Percentiles rank a stretch among this genome's conserved stretches.
Conservation (phyloP, 495 filamentous ascomycete species). For the Penicillium longicatenatum region DNA sequence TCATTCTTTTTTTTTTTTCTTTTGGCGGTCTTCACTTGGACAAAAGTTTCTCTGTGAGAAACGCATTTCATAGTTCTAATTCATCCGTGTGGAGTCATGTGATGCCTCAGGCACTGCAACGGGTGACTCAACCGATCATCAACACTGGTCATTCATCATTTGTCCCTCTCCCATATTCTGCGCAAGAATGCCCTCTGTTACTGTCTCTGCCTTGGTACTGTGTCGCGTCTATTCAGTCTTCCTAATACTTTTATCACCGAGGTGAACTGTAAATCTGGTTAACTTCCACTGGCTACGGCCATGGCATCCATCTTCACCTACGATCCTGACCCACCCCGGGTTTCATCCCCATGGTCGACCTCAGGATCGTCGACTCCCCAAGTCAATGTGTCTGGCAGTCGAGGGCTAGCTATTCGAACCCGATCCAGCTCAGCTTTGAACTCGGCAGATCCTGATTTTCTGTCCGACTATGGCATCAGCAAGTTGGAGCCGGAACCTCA, state of each 20-base stretch:
- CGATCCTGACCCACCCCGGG: slow-evolving; percentile 81
- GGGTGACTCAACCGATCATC: slow-evolving; percentile 22
- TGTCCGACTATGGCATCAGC: slow-evolving; percentile 71
- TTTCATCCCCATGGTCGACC: slow-evolving; percentile 85
- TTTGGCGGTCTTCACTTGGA: slow-evolving; percentile 1
- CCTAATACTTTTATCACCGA: slow-evolving; percentile 20
- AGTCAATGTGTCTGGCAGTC: slow-evolving; percentile 20
- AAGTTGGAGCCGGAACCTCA: slow-evolving; percentile 90
- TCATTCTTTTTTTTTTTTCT: background rate
- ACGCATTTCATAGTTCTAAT: background rate
- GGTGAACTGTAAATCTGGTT: slow-evolving; percentile 4
- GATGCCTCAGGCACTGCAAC: slow-evolving; percentile 24
- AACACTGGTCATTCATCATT: slow-evolving; percentile 1
- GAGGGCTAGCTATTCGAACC: slow-evolving; percentile 26
- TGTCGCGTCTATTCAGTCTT: slow-evolving; percentile 4
- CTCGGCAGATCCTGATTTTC: slow-evolving; percentile 45
- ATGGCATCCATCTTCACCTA: slow-evolving; percentile 98
- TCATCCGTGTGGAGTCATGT: slow-evolving; percentile 9
- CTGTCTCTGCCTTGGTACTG: background rate
- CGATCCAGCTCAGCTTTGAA: slow-evolving; percentile 30
- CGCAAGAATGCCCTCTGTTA: slow-evolving; percentile 19
- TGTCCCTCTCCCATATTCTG: slow-evolving; percentile 3
- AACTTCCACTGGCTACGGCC: background rate
- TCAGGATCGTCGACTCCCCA: slow-evolving; percentile 48
- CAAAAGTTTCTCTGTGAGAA: slow-evolving; percentile 16